phyloP scores from a whole-genome alignment of 192 early-diverging fungal genomes.

The Mortierella claussenii region DNA sequence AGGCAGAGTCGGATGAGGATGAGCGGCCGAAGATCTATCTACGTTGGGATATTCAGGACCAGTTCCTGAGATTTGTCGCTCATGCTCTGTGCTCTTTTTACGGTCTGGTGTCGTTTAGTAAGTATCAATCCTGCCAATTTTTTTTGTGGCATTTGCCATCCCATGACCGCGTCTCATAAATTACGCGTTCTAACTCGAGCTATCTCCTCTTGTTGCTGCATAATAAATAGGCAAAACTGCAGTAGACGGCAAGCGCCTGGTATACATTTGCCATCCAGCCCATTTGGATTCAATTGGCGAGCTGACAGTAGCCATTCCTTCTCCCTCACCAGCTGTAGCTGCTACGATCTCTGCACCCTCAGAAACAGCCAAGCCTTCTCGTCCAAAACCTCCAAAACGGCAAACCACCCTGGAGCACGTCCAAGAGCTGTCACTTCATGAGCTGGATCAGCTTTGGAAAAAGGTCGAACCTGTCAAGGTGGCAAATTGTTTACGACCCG shows the following conservation, averaged over 20 bases:
- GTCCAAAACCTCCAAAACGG: conserved; percentile 15
- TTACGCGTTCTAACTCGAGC: too few relatives aligned
- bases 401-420: conserved; percentile 46
- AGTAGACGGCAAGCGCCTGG: conserved; percentile 41
- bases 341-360: neutral
- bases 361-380: neutral
- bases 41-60: conserved; percentile 58
- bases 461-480: conserved; percentile 28
- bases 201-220: too few relatives aligned
- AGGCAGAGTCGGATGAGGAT: conserved; percentile 1
- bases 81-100: conserved; percentile 61
- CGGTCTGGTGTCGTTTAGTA: conserved; percentile 60
- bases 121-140: conserved; percentile 20
- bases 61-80: conserved; percentile 61
- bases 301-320: neutral
- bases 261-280: conserved; percentile 52
- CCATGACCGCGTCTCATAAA: too few relatives aligned
- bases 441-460: conserved; percentile 35
- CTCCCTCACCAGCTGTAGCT: neutral
- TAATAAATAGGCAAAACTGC: conserved; percentile 42
- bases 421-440: conserved; percentile 40
- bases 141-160: neutral
- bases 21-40: conserved; percentile 35
- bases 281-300: conserved; percentile 38
- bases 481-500: conserved; percentile 14